Base-by-base conservation (phyloP, 306 rosid species). In the Canavalia ensiformis region DNA sequence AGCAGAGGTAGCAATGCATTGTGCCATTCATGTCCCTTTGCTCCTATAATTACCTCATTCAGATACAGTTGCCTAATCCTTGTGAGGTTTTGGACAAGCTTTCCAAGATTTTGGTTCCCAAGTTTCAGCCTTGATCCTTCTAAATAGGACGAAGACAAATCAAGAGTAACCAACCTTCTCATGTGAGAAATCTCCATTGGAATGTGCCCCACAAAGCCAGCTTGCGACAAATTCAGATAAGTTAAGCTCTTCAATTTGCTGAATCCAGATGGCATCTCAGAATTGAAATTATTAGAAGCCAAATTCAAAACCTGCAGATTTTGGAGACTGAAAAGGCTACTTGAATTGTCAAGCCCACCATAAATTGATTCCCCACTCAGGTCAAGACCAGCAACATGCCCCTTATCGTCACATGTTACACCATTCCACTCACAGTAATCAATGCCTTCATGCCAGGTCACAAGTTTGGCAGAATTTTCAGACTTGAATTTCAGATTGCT, bases 361-460 rank as follows among this genome's bases (percentile, higher is more conserved):
- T 1, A 9, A 11, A 82, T 82, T 2, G n/a, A 3, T 59, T 76
- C 82, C 6, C 2, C 33, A 58, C 73, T 58, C 1, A 76, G 44
- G 8, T 82, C 73, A 8, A 82, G 72, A 8, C 82, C 73, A 30
- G 35, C 39, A 37, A 82, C 82, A 30, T 41, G 73, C 3, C 86
- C 78, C 7, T 80, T n/a, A 0, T 56, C 7, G 25, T 42, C 68
- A 56, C 84, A 87, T 11, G 55, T 31, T 1, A 89, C 87, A n/a
- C 90, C 92, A 0, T 4, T 31, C 92, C 92, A 87, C 7, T 55
- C 30, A 77, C 90, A 84, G 30, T 78, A 83, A 74, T 57, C 71
- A 2, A 34, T 4, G 34, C 8, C 81, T 11, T 28, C 34, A 0
- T 69, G 25, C 93, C 60, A 70, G 72, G 4, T 18, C 60, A 18